These are phyloP conservation scores for Choricystis sp. DNA, from an alignment of 139 green algal species.

Conservation along the genomic window DNA sequence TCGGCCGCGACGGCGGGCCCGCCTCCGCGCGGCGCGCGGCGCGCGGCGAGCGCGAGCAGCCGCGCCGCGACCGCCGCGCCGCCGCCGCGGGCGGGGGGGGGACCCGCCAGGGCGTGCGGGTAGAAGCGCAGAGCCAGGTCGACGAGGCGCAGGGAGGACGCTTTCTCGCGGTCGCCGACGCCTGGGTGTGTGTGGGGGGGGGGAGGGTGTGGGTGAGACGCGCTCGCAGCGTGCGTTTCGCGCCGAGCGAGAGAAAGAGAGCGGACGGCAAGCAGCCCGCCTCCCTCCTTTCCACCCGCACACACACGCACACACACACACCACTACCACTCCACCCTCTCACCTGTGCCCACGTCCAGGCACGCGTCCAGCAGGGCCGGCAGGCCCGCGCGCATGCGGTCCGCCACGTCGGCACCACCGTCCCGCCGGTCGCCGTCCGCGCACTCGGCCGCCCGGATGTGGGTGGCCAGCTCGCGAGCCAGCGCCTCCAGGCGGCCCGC, in stretches of 20 bases:
- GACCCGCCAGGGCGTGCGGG: background rate
- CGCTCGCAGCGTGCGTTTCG: background rate
- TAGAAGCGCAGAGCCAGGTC: background rate
- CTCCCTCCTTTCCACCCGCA: background rate
- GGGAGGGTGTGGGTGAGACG: background rate
- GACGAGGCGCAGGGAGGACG: background rate
- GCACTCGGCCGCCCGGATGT: background rate
- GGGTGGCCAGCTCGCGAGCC: background rate
- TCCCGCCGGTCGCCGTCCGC: background rate
- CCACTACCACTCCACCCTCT: background rate
- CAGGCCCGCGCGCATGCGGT: conserved; percentile 2
- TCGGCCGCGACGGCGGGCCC: no score
- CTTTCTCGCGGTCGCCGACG: background rate
- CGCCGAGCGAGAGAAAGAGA: background rate
- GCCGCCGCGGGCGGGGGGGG: no score
- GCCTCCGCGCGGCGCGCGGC: background rate
- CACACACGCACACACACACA: background rate
- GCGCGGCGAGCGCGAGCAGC: background rate
- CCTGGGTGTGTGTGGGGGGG: background rate
- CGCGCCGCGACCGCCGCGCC: no score
- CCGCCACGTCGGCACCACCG: background rate
- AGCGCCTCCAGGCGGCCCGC: background rate
- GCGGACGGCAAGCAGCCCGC: background rate
- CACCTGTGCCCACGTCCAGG: conserved; percentile 4
- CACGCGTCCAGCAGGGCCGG: conserved; percentile 1